These are phyloP conservation scores for Drechslera avenae DNA, from an alignment of 2,329 filamentous ascomycete genomes.

Conservation along the genomic window DNA sequence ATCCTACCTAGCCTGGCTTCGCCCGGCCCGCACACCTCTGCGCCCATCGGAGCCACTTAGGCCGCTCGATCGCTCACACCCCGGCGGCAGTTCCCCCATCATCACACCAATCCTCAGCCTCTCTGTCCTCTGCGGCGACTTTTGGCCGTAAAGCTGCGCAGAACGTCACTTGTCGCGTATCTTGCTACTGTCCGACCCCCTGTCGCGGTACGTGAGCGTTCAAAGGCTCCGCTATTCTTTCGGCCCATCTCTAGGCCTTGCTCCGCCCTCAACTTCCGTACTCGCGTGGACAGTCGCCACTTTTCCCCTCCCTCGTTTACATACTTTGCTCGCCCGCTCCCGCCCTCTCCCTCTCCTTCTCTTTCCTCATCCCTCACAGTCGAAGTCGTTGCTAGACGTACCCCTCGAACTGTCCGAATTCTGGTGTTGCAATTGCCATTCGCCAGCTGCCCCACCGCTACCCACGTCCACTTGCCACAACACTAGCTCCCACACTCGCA, in stretches of 20 bases:
- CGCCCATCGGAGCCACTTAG: constrained; percentile 21
- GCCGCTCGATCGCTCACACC: constrained; percentile 22
- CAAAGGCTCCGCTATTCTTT: constrained; percentile 29
- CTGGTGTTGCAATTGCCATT: no score
- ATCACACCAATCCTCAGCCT: constrained; percentile 11
- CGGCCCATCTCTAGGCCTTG: constrained; percentile 33
- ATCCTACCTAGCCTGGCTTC: no score
- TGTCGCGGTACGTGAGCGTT: constrained; percentile 21
- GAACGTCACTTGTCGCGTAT: constrained; percentile 26
- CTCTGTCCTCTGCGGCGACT: constrained; percentile 8
- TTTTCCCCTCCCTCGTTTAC: constrained; percentile 25
- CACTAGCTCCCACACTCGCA: neutral
- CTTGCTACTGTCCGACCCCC: constrained; percentile 24
- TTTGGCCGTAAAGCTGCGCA: constrained; percentile 15
- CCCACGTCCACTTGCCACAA: constrained; percentile 17
- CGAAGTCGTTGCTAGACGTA: constrained; percentile 30
- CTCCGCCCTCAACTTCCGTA: constrained; percentile 24
- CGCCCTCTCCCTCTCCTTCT: constrained; percentile 5
- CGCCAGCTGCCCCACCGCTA: constrained; percentile 17
- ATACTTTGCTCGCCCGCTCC: constrained; percentile 15
- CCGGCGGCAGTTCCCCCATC: constrained; percentile 14
- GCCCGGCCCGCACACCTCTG: constrained; percentile 14
- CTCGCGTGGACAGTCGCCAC: constrained; percentile 31
- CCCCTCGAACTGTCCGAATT: constrained; percentile 16
- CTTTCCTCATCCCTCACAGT: constrained; percentile 18